Conservation (phyloP, 2,329 filamentous ascomycete genomes). For the Trichoderma aggressivum region DNA sequence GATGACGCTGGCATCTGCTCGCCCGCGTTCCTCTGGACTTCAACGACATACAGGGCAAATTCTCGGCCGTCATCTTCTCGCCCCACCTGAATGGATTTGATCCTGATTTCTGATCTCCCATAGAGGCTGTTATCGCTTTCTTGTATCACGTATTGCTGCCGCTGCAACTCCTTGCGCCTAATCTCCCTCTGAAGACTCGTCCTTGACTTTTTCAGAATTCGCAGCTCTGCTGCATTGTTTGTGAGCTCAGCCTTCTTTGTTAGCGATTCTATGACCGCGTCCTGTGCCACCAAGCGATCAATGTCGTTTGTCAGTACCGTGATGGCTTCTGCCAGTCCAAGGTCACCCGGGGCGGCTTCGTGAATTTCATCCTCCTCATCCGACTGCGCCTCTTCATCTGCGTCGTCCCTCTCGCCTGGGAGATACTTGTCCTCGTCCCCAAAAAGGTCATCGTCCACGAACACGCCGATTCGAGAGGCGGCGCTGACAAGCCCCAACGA, state of each 20-base stretch:
- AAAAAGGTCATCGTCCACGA: constrained; percentile 90
- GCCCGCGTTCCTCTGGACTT: constrained; percentile 84
- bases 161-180: constrained; percentile 87
- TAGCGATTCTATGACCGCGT: constrained; percentile 85
- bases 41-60: constrained; percentile 88
- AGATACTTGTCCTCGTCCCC: constrained; percentile 81
- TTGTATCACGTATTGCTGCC: constrained; percentile 95
- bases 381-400: constrained; percentile 52
- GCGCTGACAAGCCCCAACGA: constrained; percentile 88
- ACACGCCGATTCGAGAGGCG: constrained; percentile 84
- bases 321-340: constrained; percentile 91
- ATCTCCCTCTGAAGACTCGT: constrained; percentile 91
- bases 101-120: constrained; percentile 82
- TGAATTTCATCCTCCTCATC: constrained; percentile 79
- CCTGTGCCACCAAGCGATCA: constrained; percentile 80
- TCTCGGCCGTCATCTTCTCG: constrained; percentile 90
- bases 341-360: constrained; percentile 88
- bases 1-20: constrained; percentile 96
- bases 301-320: constrained; percentile 85
- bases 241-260: constrained; percentile 94
- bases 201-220: constrained; percentile 90
- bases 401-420: constrained; percentile 80
- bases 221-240: constrained; percentile 89
- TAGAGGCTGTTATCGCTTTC: constrained; percentile 98
- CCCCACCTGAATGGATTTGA: constrained; percentile 90